Evolutionary conservation across 2,329 filamentous ascomycete genomes (phyloP).

Genomic region (Xylaria sp.): DNA sequence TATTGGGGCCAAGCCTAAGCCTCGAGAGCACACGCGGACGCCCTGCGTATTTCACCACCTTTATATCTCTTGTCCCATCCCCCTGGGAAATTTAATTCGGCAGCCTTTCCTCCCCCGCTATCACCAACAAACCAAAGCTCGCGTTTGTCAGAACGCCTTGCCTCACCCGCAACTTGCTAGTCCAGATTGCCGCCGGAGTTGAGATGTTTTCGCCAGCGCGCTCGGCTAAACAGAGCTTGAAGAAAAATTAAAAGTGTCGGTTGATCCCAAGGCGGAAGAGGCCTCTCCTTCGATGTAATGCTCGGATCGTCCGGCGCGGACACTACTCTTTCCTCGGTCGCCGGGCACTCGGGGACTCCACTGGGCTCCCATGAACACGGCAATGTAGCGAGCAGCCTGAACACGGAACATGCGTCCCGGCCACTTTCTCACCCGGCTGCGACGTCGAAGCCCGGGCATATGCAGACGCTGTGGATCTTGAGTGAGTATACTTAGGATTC

Average conservation of each 20-base stretch:
- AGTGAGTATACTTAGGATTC: conserved; percentile 26
- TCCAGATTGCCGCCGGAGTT: conserved; percentile 31
- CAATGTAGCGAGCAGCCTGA: conserved; percentile 36
- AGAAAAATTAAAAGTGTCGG: conserved; percentile 27
- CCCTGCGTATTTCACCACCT: conserved; percentile 25
- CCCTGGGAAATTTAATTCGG: conserved; percentile 12
- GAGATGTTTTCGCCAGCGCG: conserved; percentile 29
- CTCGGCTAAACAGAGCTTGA: conserved; percentile 20
- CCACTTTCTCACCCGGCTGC: conserved; percentile 32
- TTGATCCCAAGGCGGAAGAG: conserved; percentile 28
- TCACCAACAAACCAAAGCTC: conserved; percentile 21
- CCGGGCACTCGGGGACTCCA: conserved; percentile 30
- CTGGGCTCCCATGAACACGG: conserved; percentile 30
- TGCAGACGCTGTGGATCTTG: conserved; percentile 48
- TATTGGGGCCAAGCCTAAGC: conserved; percentile 31
- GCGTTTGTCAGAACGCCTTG: conserved; percentile 36
- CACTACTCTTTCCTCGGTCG: conserved; percentile 29
- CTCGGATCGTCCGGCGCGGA: conserved; percentile 32
- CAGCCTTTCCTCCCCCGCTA: conserved; percentile 34
- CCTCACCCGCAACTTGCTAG: conserved; percentile 20
- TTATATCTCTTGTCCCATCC: conserved; percentile 32
- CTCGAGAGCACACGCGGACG: conserved; percentile 28
- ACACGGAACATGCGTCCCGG: conserved; percentile 32
- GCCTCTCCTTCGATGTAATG: conserved; percentile 35
- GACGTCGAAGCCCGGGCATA: conserved; percentile 37